Conservation (phyloP, 495 filamentous ascomycete species). For the Tuber indicum region DNA sequence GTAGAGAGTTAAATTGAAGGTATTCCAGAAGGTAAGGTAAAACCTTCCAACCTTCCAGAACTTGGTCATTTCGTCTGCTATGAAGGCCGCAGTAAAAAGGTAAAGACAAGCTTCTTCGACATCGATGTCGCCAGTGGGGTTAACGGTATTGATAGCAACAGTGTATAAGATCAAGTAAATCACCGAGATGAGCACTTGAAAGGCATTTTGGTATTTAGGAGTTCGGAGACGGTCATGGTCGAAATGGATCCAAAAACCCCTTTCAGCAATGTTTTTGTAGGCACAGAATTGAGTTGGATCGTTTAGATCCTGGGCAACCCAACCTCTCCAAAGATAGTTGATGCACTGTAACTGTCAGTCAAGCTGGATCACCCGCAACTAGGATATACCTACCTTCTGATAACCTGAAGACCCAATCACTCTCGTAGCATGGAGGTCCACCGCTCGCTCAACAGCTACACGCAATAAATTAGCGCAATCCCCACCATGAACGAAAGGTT, state of each 20-base stretch:
- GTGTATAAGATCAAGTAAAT: constrained; percentile 81
- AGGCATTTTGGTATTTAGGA: constrained; percentile 82
- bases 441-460: constrained; percentile 65
- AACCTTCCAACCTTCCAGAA: constrained; percentile 86
- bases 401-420: constrained; percentile 90
- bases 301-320: constrained; percentile 88
- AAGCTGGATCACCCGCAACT: neutral
- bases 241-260: constrained; percentile 69
- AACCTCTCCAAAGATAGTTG: constrained; percentile 84
- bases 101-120: constrained; percentile 79
- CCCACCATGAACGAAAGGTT: neutral
- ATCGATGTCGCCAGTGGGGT: constrained; percentile 66
- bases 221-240: constrained; percentile 91
- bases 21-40: constrained; percentile 92
- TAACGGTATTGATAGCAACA: constrained; percentile 79
- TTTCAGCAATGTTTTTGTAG: constrained; percentile 70
- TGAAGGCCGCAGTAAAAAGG: constrained; percentile 84
- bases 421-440: constrained; percentile 81
- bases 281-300: constrained; percentile 79
- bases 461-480: neutral
- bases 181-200: constrained; percentile 77
- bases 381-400: constrained; percentile 52
- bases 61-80: constrained; percentile 78
- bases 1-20: constrained; percentile 83
- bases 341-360: constrained; percentile 55